phyloP scores from a whole-genome alignment of 1,284 basidiomycete species.

The Abortiporus biennis region DNA sequence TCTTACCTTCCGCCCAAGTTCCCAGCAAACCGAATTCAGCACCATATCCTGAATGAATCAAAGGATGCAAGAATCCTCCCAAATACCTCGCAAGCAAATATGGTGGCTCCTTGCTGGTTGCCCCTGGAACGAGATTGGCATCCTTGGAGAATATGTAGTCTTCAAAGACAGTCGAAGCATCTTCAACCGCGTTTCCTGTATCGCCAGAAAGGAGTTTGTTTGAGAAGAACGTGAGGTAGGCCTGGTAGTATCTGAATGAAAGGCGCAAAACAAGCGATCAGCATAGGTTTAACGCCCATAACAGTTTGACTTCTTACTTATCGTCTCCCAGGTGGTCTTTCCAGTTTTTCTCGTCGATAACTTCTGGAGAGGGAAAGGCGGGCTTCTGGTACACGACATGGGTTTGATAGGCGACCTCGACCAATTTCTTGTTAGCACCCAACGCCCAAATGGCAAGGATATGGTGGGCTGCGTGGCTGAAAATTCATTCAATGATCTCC shows the following conservation, averaged over 20 bases:
- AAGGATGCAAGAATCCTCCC: conserved; percentile 53
- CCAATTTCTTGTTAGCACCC: conserved; percentile 34
- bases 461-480: conserved; percentile 46
- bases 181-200: conserved; percentile 15
- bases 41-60: conserved; percentile 63
- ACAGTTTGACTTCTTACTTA: conserved; percentile 31
- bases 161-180: conserved; percentile 33
- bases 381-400: conserved; percentile 34
- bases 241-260: conserved; percentile 44
- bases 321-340: conserved; percentile 43
- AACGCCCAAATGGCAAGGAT: conserved; percentile 44
- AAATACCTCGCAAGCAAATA: conserved; percentile 58
- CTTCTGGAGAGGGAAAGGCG: conserved; percentile 33
- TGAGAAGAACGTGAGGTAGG: conserved; percentile 54
- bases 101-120: conserved; percentile 31
- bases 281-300: neutral
- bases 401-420: conserved; percentile 36
- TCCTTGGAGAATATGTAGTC: conserved; percentile 51
- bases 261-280: neutral
- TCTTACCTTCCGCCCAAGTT: conserved; percentile 55
- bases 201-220: conserved; percentile 37
- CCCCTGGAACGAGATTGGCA: conserved; percentile 35
- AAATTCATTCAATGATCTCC: neutral
- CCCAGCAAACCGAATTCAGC: conserved; percentile 58
- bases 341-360: conserved; percentile 40